Percentiles rank a stretch among this genome's conserved stretches.
Conservation (phyloP, 139 green algal species). For the Chlorella sp. region DNA sequence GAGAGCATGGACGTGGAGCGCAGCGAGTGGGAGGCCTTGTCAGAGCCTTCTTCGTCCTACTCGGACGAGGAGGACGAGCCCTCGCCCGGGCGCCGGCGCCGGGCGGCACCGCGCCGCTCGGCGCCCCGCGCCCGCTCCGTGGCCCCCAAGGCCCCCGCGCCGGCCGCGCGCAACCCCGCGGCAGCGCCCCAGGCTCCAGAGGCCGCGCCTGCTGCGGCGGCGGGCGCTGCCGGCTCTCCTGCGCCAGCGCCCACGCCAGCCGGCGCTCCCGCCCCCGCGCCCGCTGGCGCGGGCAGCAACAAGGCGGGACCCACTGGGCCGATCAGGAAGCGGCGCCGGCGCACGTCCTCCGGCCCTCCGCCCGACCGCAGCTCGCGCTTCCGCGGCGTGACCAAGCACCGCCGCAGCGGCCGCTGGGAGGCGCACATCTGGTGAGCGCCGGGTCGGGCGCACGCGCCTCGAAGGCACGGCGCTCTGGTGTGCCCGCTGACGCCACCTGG, state of each 20-base stretch:
- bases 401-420: slow-evolving; percentile 61
- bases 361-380: slow-evolving; percentile 51
- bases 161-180: background rate
- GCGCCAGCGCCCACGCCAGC: background rate
- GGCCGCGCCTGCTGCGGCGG: background rate
- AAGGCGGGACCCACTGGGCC: background rate
- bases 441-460: background rate
- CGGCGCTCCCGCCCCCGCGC: background rate
- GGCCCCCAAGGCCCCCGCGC: background rate
- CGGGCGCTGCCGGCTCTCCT: background rate
- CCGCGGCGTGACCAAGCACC: slow-evolving; percentile 80
- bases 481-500: no score
- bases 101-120: background rate
- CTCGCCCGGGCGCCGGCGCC: background rate
- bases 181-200: background rate
- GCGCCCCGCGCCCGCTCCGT: background rate
- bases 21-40: no score
- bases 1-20: no score
- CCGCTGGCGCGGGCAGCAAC: background rate
- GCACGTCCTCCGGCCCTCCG: background rate
- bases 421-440: slow-evolving; percentile 70
- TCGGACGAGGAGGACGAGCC: background rate
- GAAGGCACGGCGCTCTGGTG: no score
- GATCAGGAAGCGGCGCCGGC: no score
- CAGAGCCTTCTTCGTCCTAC: no score